Percentiles rank a stretch among this genome's conserved stretches.
Evolutionary conservation across 768 basidiomycete genomes (phyloP).

Genomic region (Pleurotus citrinopileatus): DNA sequence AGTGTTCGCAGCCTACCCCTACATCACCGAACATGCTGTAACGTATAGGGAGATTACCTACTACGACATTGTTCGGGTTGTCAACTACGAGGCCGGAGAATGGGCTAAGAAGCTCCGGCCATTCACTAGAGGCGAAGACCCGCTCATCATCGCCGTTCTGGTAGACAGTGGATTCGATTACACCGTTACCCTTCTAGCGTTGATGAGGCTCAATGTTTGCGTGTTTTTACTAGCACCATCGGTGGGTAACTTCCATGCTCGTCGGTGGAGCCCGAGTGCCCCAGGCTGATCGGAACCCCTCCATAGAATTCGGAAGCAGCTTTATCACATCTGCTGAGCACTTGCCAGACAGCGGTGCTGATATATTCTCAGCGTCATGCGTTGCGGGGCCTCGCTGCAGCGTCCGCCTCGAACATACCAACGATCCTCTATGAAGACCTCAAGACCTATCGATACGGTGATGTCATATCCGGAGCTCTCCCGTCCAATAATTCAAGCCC

Average conservation of each 20-base stretch:
- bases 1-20: slow-evolving; percentile 10
- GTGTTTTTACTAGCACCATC: slow-evolving; percentile 11
- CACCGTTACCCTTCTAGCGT: slow-evolving; percentile 9
- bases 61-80: not conserved
- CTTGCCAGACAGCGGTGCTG: slow-evolving; percentile 6
- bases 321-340: slow-evolving; percentile 6
- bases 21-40: not conserved
- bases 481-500: not conserved
- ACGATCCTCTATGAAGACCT: not conserved
- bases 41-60: slow-evolving; percentile 12
- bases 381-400: not conserved
- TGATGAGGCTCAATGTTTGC: slow-evolving; percentile 10
- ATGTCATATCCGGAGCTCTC: not conserved
- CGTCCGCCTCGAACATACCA: not conserved
- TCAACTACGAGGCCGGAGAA: not conserved
- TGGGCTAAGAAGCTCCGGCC: not conserved
- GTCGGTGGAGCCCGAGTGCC: too few relatives aligned
- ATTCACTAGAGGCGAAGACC: not conserved
- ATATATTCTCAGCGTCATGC: not conserved
- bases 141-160: slow-evolving; percentile 11
- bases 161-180: slow-evolving; percentile 10
- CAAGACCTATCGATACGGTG: not conserved
- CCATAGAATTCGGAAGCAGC: slow-evolving; percentile 14
- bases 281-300: too few relatives aligned
- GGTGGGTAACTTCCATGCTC: slow-evolving; percentile 4